A percentile compares a stretch with the other conserved stretches of the same genome.
Conservation (phyloP, 2,329 filamentous ascomycete species). For the Colletotrichum sp. region DNA sequence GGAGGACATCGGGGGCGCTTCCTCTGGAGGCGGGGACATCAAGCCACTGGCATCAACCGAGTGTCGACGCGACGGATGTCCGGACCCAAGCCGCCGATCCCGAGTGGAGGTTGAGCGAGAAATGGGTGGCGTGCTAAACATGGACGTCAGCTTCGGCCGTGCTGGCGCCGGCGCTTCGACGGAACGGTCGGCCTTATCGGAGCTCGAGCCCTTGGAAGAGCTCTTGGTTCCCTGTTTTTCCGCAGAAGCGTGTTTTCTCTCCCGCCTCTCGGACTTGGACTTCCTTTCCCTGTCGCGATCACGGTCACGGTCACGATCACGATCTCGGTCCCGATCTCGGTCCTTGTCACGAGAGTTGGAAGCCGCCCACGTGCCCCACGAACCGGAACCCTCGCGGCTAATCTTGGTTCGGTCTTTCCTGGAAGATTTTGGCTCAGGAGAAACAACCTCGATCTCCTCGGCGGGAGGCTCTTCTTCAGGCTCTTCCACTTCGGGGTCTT, state of each 20-base stretch:
- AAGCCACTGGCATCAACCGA: slow-evolving; percentile 72
- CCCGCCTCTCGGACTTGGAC: slow-evolving; percentile 70
- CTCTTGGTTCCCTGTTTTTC: slow-evolving; percentile 66
- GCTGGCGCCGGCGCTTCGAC: slow-evolving; percentile 55
- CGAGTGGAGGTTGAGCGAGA: slow-evolving; percentile 74
- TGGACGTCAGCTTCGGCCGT: slow-evolving; percentile 64
- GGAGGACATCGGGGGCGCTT: slow-evolving; percentile 66
- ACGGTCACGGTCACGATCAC: slow-evolving; percentile 32
- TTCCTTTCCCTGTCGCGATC: slow-evolving; percentile 15
- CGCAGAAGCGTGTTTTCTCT: slow-evolving; percentile 44
- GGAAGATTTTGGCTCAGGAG: slow-evolving; percentile 61
- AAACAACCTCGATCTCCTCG: slow-evolving; percentile 23
- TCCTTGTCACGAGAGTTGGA: slow-evolving; percentile 43
- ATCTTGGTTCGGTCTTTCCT: slow-evolving; percentile 82
- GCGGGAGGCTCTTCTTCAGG: not conserved
- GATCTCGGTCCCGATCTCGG: slow-evolving; percentile 61
- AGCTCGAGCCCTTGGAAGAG: slow-evolving; percentile 73
- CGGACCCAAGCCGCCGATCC: slow-evolving; percentile 62
- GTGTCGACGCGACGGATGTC: slow-evolving; percentile 69
- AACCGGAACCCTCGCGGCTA: slow-evolving; percentile 70
- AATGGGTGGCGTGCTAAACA: slow-evolving; percentile 72
- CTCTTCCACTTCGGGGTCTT: not conserved
- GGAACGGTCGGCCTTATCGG: slow-evolving; percentile 69
- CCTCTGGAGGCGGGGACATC: slow-evolving; percentile 75
- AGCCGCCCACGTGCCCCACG: slow-evolving; percentile 80